Base-by-base conservation (phyloP, 768 basidiomycete species). In the Pleurotus salmoneostramineus region DNA sequence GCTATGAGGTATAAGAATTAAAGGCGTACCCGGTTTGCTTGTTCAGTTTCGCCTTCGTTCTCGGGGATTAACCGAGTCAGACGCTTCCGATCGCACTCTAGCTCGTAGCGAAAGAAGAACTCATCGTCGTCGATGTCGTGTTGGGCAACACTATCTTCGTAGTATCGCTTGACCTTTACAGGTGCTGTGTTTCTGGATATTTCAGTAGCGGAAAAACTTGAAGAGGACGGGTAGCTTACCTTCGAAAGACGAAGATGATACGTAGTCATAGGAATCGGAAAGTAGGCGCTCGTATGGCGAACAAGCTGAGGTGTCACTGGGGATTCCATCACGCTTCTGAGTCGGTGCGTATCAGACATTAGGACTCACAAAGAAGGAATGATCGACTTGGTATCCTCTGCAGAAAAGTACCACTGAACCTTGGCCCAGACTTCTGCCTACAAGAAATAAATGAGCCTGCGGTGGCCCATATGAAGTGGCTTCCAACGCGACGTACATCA, bases 351-450 rank as follows among this genome's bases (percentile, higher is more conserved):
- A 12, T 21, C 21, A 33, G 3, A 37, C 14, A 2, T 10, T n/a
- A 4, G 3, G 2, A 71, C 81, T 57, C 56, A 84, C 83, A 84
- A 83, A 1, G 79, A 77, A 33, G 78, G 77, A 33, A 81, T 63
- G 0, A 75, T 68, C 1, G 61, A 61, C 0, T 70, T 69, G 0
- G 81, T 77, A 36, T 87, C 85, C n/a, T 68, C 50, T 0, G 75
- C 72, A 1, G 77, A 73, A 67, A 82, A 87, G 49, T 70, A 84
- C 85, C 85, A 87, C 49, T 80, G 75, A 0, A 87, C 74, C 7
- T 61, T 65, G 0, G 71, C 74, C 81, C 82, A 85, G 0, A 85
- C 83, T 78, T 86, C 52, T 5, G 37, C 1, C 37, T 17, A 14
- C 33, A 6, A 12, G 50, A 42, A 46, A 35, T 44, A 40, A n/a